Conservation (phyloP, 78 protist species). For the Dictyostelium capitatum region DNA sequence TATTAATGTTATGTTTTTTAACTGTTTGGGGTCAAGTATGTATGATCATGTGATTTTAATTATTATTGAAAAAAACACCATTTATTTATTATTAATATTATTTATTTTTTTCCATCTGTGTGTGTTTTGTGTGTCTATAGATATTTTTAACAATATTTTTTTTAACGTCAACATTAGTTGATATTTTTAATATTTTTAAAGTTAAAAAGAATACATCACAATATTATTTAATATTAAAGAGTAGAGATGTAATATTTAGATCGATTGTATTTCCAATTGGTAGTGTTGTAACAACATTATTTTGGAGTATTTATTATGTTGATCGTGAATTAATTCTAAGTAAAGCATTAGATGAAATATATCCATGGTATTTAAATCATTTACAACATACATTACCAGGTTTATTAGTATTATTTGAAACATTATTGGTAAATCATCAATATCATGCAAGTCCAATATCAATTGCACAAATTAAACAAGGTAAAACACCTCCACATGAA, state of each 20-base stretch:
- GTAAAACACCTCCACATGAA: background rate
- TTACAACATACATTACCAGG: conserved; percentile 68
- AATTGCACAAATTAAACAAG: background rate
- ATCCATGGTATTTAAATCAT: conserved; percentile 53
- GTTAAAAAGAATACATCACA: background rate
- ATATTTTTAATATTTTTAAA: conserved; percentile 15
- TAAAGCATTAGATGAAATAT: background rate
- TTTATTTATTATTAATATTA: background rate
- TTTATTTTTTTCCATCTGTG: background rate
- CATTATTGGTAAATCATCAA: conserved; percentile 43
- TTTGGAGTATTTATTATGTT: conserved; percentile 42
- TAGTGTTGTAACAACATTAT: background rate
- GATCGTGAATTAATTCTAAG: conserved; percentile 39
- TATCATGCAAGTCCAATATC: conserved; percentile 21
- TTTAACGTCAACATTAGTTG: background rate
- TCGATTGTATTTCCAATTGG: conserved; percentile 59
- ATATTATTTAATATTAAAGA: conserved; percentile 13
- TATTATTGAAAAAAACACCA: too few relatives aligned
- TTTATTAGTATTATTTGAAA: background rate
- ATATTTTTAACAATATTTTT: conserved; percentile 30
- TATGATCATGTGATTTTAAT: too few relatives aligned
- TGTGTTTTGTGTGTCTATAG: background rate
- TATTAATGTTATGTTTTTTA: conserved; percentile 31
- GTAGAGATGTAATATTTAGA: conserved; percentile 49
- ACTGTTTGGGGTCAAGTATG: conserved; percentile 75